A percentile compares a stretch with the other conserved stretches of the same genome.
Evolutionary conservation across 2,329 filamentous ascomycete species (phyloP).

Genomic region (Botrytis porri): DNA sequence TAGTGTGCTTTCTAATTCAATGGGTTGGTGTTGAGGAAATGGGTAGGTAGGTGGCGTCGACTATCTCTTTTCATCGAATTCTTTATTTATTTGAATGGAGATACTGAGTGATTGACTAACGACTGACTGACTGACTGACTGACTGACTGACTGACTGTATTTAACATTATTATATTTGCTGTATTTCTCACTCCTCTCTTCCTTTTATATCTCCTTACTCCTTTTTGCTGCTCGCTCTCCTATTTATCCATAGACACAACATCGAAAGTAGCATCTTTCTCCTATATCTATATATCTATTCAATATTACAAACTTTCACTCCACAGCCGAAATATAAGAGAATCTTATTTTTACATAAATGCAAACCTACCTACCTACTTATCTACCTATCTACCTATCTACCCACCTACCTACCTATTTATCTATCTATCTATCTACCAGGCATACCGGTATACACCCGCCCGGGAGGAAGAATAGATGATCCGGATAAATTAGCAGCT

Average conservation of each 20-base stretch:
- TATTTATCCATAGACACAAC: background rate
- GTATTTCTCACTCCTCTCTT: background rate
- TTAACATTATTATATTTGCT: background rate
- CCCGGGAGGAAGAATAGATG: slow-evolving; percentile 5
- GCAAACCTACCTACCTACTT: background rate
- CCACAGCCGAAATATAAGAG: background rate
- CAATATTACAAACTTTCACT: background rate
- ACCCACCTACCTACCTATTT: background rate
- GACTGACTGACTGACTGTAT: background rate
- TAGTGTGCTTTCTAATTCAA: background rate
- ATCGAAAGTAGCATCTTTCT: background rate
- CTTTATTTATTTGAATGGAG: background rate
- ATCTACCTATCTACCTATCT: too few species aligned
- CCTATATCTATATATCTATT: background rate
- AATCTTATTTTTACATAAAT: background rate
- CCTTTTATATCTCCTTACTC: background rate
- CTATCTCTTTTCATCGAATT: background rate
- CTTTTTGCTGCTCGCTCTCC: background rate
- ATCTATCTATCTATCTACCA: background rate
- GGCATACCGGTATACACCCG: background rate
- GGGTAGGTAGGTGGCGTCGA: background rate
- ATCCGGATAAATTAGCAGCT: slow-evolving; percentile 1
- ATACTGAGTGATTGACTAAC: background rate
- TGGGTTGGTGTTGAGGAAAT: background rate
- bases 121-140: background rate